Evolutionary conservation across 768 basidiomycete genomes (phyloP).

Genomic region (Multifurca ochricompacta): DNA sequence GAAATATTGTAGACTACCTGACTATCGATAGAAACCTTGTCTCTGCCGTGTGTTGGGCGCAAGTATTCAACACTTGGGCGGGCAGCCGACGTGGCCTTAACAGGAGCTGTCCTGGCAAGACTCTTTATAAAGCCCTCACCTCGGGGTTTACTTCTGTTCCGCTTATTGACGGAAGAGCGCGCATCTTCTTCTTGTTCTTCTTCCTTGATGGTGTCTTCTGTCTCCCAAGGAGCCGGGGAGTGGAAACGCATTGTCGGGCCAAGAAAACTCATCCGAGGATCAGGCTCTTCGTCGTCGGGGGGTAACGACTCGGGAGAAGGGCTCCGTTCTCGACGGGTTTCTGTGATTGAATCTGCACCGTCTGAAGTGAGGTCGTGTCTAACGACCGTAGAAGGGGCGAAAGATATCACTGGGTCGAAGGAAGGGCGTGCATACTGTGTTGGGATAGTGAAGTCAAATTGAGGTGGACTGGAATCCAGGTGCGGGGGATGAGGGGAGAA

Average conservation of each 20-base stretch:
- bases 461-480: constrained; percentile 24
- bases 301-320: constrained; percentile 23
- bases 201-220: constrained; percentile 41
- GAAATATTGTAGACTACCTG: constrained; percentile 44
- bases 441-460: constrained; percentile 27
- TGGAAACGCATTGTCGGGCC: constrained; percentile 83
- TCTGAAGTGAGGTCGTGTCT: constrained; percentile 42
- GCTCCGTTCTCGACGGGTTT: constrained; percentile 21
- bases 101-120: constrained; percentile 29
- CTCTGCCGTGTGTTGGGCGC: constrained; percentile 38
- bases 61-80: constrained; percentile 63
- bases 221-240: constrained; percentile 77
- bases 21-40: constrained; percentile 52
- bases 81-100: constrained; percentile 32
- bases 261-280: constrained; percentile 56
- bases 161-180: constrained; percentile 27
- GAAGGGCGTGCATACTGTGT: constrained; percentile 14
- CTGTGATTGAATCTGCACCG: constrained; percentile 18
- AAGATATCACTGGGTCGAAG: constrained; percentile 19
- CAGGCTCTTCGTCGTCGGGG: constrained; percentile 37
- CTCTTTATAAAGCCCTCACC: constrained; percentile 37
- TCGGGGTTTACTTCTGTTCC: constrained; percentile 26
- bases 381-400: constrained; percentile 31
- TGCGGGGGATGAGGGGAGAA: constrained; percentile 44
- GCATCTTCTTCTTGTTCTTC: constrained; percentile 38